phyloP scores from a whole-genome alignment of 495 filamentous ascomycete species.

The Durotheca rogersii region DNA sequence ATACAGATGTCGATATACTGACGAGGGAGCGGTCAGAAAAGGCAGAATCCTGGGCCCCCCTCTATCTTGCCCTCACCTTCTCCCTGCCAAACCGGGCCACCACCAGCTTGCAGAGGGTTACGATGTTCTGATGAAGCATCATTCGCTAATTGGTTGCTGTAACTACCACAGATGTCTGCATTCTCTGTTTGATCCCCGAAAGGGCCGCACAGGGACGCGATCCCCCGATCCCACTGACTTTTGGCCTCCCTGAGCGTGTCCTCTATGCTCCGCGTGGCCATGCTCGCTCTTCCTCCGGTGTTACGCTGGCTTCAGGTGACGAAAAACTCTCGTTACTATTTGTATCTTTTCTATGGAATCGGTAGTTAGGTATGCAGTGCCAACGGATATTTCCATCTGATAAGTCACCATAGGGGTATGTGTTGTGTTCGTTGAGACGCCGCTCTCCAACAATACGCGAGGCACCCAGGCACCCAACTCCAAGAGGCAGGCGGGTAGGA shows the following conservation, averaged over 20 bases:
- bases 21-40: neutral
- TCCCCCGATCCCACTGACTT: conserved; percentile 71
- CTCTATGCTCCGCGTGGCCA: conserved; percentile 72
- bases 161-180: no score
- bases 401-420: no score
- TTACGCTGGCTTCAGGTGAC: conserved; percentile 35
- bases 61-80: neutral
- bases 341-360: conserved; percentile 19
- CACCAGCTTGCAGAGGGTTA: no score
- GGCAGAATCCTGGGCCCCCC: conserved; percentile 12
- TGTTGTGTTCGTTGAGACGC: no score
- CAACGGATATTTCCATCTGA: no score
- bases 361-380: conserved; percentile 29
- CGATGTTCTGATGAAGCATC: no score
- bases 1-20: no score
- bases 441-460: no score
- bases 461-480: no score
- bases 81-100: no score
- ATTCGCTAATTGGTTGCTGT: no score
- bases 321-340: conserved; percentile 34
- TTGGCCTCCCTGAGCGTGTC: conserved; percentile 49
- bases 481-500: no score
- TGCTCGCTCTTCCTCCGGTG: conserved; percentile 34
- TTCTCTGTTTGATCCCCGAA: conserved; percentile 91
- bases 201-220: conserved; percentile 33